Base-by-base conservation (phyloP, 2,329 filamentous ascomycete species). In the Aspergillus tanneri region DNA sequence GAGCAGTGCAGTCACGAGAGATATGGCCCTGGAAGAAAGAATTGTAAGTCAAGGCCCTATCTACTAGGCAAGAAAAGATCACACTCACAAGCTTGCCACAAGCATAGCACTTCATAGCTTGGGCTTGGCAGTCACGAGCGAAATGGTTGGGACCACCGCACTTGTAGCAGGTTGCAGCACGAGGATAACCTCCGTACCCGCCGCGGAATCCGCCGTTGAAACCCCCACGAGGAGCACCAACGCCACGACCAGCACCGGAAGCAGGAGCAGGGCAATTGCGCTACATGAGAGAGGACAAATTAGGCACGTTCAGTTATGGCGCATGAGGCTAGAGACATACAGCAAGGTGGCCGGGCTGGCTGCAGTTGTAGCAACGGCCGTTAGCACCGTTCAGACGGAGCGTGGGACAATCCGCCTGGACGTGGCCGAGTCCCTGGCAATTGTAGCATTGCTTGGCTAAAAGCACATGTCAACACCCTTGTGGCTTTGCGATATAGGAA, bases 381-480 rank as follows among this genome's bases (percentile, higher is more conserved):
- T 87, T 85, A 55, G 85, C 75, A 59, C 87, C 91, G 72, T 85
- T 95, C 71, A 99, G 75, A 62, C 93, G 90, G 57, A 99, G 83
- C 54, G 93, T 97, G 65, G 93, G 93, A 82, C 93, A 99, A 74
- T 99, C 93, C 61, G 93, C 93, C 79, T 99, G 93, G 65, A 99
- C 93, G 71, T 99, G 93, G 60, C 93, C 93, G 54, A 97, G 83
- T 50, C 93, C 93, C 79, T 97, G 93, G 81, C 93, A 99, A 78
- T 97, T 93, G 74, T 99, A 99, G 84, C 93, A 99, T 81, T 99
- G 93, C 85, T 99, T 99, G 44, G 90, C 90, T 85, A 38, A 53
- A 46, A 40, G 24, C 50, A 52, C 56, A 58, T 45, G 53, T 58
- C 36, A 61, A 53, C 28, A 34, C 32, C 43, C 32, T 32, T 43